Conservation (phyloP, 2,329 filamentous ascomycete genomes). For the Aspergillus aculeatinus region DNA sequence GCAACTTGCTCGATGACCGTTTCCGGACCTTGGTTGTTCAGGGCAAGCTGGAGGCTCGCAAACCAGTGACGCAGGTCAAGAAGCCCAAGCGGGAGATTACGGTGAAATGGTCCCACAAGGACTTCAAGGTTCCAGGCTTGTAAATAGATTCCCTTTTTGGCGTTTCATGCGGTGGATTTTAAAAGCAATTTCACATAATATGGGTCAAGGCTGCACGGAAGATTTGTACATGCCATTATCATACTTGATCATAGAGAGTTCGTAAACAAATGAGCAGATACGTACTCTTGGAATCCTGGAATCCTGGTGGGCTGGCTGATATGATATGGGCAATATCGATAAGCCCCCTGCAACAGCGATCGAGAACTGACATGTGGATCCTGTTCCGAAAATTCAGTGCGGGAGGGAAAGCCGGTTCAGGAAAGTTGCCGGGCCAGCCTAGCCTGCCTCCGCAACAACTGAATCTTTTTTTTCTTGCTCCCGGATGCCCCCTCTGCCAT, state of each 20-base stretch:
- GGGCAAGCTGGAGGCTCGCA: constrained; percentile 83
- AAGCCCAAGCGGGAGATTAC: constrained; percentile 77
- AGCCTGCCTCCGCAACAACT: constrained; percentile 18
- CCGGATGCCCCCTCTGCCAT: constrained; percentile 2
- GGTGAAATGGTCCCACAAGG: constrained; percentile 98
- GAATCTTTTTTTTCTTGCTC: constrained; percentile 18
- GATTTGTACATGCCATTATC: neutral
- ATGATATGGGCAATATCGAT: neutral
- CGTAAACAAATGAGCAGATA: neutral
- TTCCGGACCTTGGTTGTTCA: constrained; percentile 86
- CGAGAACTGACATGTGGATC: constrained; percentile 16
- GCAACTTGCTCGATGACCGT: constrained; percentile 88
- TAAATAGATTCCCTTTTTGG: constrained; percentile 20
- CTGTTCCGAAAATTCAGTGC: constrained; percentile 21
- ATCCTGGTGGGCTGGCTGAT: too few relatives aligned
- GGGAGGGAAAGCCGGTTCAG: constrained; percentile 6
- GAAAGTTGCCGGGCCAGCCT: constrained; percentile 11
- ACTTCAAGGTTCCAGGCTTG: constrained; percentile 64
- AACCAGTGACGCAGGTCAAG: constrained; percentile 75
- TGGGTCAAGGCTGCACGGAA: constrained; percentile 8
- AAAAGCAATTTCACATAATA: constrained; percentile 15
- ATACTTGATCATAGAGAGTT: neutral
- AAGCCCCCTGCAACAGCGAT: neutral
- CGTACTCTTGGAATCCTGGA: neutral
- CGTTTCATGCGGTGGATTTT: constrained; percentile 19